phyloP scores from a whole-genome alignment of 352 stramenopile genomes.

The Pythium diclinum region DNA sequence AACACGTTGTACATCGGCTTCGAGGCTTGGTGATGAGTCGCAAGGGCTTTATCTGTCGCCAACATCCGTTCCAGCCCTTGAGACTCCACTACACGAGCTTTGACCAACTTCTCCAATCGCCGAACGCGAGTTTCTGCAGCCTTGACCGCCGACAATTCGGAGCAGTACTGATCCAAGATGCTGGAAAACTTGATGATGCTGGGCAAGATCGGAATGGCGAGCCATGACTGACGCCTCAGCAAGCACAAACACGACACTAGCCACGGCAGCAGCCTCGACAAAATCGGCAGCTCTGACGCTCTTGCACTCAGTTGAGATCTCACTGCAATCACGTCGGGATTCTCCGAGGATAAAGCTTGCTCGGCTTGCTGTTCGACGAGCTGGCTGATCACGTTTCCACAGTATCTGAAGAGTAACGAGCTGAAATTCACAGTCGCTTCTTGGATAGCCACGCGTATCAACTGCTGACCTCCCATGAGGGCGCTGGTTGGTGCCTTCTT shows the following conservation, averaged over 20 bases:
- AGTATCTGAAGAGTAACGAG: slow-evolving; percentile 59
- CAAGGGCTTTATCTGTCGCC: slow-evolving; percentile 43
- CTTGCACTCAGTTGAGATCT: slow-evolving; percentile 6
- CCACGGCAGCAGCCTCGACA: slow-evolving; percentile 72
- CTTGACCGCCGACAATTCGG: slow-evolving; percentile 53
- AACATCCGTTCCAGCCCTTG: slow-evolving; percentile 64
- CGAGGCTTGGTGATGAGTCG: slow-evolving; percentile 43
- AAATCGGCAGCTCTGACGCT: slow-evolving; percentile 35
- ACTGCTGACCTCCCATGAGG: background rate
- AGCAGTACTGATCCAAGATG: slow-evolving; percentile 71
- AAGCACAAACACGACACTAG: slow-evolving; percentile 77
- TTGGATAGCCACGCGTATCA: slow-evolving; percentile 51
- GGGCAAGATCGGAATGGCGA: slow-evolving; percentile 66
- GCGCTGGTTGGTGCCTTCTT: slow-evolving; percentile 13
- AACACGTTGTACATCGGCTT: slow-evolving; percentile 88
- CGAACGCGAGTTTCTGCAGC: slow-evolving; percentile 64
- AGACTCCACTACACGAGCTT: slow-evolving; percentile 56
- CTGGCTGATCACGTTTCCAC: slow-evolving; percentile 46
- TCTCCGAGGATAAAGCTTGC: slow-evolving; percentile 10
- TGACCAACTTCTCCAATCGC: slow-evolving; percentile 55
- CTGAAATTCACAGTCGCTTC: slow-evolving; percentile 65
- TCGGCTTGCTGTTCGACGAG: slow-evolving; percentile 53
- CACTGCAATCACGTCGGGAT: background rate
- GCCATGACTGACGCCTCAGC: slow-evolving; percentile 76
- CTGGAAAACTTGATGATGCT: slow-evolving; percentile 60